A percentile compares a stretch with the other conserved stretches of the same genome.
phyloP scores from a whole-genome alignment of 768 basidiomycete genomes.

The Suillus variegatus region DNA sequence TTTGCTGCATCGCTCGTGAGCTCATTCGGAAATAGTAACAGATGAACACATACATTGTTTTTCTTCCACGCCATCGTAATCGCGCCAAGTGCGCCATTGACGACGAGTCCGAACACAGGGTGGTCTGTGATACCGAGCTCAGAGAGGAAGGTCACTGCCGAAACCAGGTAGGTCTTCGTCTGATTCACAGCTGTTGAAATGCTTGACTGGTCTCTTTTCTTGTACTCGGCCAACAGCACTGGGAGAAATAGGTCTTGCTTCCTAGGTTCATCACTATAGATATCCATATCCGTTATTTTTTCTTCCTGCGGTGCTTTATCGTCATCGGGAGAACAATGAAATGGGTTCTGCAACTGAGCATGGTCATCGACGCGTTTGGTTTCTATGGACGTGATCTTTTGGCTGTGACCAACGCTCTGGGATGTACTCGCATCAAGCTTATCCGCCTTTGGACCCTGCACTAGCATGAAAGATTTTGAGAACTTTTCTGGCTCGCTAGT shows the following conservation, averaged over 20 bases:
- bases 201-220: not conserved
- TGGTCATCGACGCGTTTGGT: too few relatives aligned
- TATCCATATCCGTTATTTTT: not conserved
- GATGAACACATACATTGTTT: not conserved
- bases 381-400: too few relatives aligned
- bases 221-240: not conserved
- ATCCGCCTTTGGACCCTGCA: not conserved
- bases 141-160: not conserved
- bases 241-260: not conserved
- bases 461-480: not conserved
- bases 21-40: not conserved
- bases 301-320: not conserved
- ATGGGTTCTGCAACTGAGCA: too few relatives aligned
- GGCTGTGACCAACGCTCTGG: too few relatives aligned
- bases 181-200: not conserved
- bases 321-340: not conserved
- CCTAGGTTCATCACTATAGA: too few relatives aligned
- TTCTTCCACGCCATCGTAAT: slow-evolving; percentile 1
- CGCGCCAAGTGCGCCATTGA: not conserved
- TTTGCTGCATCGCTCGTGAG: not conserved
- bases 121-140: not conserved
- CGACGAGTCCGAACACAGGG: slow-evolving; percentile 1
- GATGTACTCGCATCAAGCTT: not conserved
- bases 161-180: not conserved
- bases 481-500: too few relatives aligned